These are phyloP conservation scores for Rhododendron molle DNA, from an alignment of 148 eudicot species.

Conservation along the genomic window DNA sequence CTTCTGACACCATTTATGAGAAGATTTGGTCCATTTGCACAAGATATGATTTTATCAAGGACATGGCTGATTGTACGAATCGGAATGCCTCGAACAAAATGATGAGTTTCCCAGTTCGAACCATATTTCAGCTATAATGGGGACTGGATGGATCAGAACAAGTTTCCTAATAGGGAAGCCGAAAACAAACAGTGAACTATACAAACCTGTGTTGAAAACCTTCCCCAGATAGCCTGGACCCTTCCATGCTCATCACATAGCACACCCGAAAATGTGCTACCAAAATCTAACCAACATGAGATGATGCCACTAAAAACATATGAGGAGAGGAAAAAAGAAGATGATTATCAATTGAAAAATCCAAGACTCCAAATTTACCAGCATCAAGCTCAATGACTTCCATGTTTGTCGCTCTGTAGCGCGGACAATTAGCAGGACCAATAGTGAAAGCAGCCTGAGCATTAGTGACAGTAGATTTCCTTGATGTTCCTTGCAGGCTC, in stretches of 20 bases:
- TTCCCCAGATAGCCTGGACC: constrained; percentile 94
- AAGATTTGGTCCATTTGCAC: constrained; percentile 63
- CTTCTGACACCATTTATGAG: constrained; percentile 76
- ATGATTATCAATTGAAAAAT: neutral
- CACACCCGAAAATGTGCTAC: constrained; percentile 89
- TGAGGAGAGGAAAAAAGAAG: neutral
- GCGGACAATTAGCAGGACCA: constrained; percentile 82
- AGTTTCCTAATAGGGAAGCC: neutral
- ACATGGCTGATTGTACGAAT: constrained; percentile 71
- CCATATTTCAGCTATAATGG: constrained; percentile 65
- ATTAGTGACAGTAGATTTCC: constrained; percentile 87
- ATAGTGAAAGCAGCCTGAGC: constrained; percentile 81
- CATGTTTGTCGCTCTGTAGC: constrained; percentile 92
- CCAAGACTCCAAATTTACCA: constrained; percentile 36
- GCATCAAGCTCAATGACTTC: constrained; percentile 96
- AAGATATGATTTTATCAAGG: constrained; percentile 73
- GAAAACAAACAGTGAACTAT: neutral
- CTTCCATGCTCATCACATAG: constrained; percentile 81
- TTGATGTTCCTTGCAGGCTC: constrained; percentile 83
- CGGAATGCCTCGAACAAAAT: constrained; percentile 91
- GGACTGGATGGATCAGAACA: constrained; percentile 19
- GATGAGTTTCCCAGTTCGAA: constrained; percentile 76
- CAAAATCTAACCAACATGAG: constrained; percentile 57
- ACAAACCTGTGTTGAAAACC: constrained; percentile 91
- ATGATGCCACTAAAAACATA: neutral